Evolutionary conservation across 805 yeast genomes (phyloP), one percentile per base, ranked within the genome.

Genomic region (Schizosaccharomyces japonicus): DNA sequence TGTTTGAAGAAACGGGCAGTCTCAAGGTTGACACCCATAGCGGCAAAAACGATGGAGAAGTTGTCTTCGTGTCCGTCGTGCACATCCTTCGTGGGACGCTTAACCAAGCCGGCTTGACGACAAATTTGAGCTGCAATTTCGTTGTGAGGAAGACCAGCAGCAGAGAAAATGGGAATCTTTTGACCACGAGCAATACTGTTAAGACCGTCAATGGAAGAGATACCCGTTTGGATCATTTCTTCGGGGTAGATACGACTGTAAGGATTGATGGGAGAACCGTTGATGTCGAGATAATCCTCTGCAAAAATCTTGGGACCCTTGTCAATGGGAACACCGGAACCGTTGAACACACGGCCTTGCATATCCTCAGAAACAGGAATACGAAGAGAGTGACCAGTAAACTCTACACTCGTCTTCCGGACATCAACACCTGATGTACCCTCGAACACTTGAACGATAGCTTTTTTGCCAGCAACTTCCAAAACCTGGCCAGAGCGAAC

Each of bases 171-270:
- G 49, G 99, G 99, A 63, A 90, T 90, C 70, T 90, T 90, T 70
- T 90, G 99, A 56, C 99, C 99, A 74, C 99, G 82, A 51, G 99
- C 99, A 71, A 90, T 90, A 40, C 98, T 87, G 68, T 90, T 92
- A 98, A 90, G 90, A 50, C 95, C 85, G 65, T 90, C 99, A 61
- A 90, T 90, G 47, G 98, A 95, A 45, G 95, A 85, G 53, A 90
- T 73, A 74, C 99, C 99, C 17, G 99, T 92, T 48, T 95, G 84
- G 58, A 90, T 90, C 99, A 90, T 90, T 70, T 90, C 99, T 71
- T 90, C 98, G 28, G 99, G 99, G 63, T 92, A 92, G 57, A 90
- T 90, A 68, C 99, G 85, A 40, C 95, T 93, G 63, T 67, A 90
- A 48, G 99, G 99, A 62, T 90, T 90, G 65, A 90, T 90, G 60